phyloP scores from a whole-genome alignment of 169 alveolate species.

The Miamiensis avidus region DNA sequence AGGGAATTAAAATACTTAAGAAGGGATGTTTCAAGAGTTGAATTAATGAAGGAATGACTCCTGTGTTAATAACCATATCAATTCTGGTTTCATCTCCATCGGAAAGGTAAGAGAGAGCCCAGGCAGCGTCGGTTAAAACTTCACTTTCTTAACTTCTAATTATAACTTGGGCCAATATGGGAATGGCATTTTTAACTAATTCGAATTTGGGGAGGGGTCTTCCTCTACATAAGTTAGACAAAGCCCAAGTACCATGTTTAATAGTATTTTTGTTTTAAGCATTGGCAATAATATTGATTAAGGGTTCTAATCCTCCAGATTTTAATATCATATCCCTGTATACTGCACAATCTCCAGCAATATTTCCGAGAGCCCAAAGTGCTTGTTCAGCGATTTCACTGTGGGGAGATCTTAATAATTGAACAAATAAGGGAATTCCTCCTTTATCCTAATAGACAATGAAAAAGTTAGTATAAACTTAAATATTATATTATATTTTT shows the following conservation, averaged over 20 bases:
- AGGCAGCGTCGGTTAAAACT: constrained; percentile 92
- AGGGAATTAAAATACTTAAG: constrained; percentile 94
- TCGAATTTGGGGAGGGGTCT: constrained; percentile 60
- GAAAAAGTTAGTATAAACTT: background rate
- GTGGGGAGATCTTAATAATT: constrained; percentile 35
- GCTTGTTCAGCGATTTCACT: constrained; percentile 62
- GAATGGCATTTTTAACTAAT: constrained; percentile 48
- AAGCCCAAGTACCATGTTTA: constrained; percentile 69
- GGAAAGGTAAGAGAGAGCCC: constrained; percentile 94
- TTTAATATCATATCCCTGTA: constrained; percentile 54
- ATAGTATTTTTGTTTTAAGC: constrained; percentile 47
- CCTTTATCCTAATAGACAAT: constrained; percentile 49
- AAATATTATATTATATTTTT: too few species aligned
- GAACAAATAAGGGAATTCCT: constrained; percentile 49
- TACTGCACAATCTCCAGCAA: constrained; percentile 68
- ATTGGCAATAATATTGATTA: constrained; percentile 37
- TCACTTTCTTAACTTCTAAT: constrained; percentile 48
- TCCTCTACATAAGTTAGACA: constrained; percentile 69
- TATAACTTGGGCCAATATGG: constrained; percentile 49
- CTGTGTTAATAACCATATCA: constrained; percentile 87
- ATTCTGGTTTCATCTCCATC: constrained; percentile 94
- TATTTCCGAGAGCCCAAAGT: constrained; percentile 75
- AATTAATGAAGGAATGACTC: constrained; percentile 92
- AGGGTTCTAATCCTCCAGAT: constrained; percentile 54
- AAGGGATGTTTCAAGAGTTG: constrained; percentile 87